These are phyloP conservation scores for Fraxinus quadrangulata DNA, from an alignment of 257 asterid genomes.

Conservation along the genomic window DNA sequence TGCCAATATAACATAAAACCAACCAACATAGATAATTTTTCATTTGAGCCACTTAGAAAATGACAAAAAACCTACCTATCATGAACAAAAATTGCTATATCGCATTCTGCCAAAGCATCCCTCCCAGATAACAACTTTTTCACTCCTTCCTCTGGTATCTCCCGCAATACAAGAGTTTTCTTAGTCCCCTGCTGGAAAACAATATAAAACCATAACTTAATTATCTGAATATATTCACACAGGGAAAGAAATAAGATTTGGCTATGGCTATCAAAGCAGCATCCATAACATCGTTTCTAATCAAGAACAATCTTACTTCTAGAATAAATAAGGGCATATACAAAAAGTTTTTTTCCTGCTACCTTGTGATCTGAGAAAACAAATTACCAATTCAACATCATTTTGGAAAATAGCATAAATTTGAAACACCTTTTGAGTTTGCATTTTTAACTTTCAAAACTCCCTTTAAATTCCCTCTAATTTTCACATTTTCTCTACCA, in stretches of 20 bases:
- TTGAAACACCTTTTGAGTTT: neutral
- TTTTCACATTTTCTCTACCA: neutral
- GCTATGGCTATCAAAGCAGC: neutral
- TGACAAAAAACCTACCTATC: conserved; percentile 69
- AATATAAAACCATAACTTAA: neutral
- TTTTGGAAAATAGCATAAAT: conserved; percentile 4
- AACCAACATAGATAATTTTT: neutral
- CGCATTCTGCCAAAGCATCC: conserved; percentile 91
- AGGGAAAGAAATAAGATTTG: conserved; percentile 5
- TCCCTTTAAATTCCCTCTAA: neutral
- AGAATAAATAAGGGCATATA: neutral
- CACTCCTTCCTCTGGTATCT: conserved; percentile 82
- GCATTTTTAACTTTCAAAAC: neutral
- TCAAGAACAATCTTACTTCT: neutral
- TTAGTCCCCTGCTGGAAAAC: conserved; percentile 59
- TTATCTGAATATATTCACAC: conserved; percentile 13
- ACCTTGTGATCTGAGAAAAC: neutral
- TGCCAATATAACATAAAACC: neutral
- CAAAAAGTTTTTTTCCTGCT: neutral
- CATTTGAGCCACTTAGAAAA: conserved; percentile 7
- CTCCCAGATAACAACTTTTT: conserved; percentile 57
- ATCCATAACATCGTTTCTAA: neutral
- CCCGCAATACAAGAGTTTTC: conserved; percentile 81
- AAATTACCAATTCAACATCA: neutral
- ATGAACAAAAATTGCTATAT: conserved; percentile 88